Base-by-base conservation (phyloP, 2,329 filamentous ascomycete species). In the Aureobasidium musti region DNA sequence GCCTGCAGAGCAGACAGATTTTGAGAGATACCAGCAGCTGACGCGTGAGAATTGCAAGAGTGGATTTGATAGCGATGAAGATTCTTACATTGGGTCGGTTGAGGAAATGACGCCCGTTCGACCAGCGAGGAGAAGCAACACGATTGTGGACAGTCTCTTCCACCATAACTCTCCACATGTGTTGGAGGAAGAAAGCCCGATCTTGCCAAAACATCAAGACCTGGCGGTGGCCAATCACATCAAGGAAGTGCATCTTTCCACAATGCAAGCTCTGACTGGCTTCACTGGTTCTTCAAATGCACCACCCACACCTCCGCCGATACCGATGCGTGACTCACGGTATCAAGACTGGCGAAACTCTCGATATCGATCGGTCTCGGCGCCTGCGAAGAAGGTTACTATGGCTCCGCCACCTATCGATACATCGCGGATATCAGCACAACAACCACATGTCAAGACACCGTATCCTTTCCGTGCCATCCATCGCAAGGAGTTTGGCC, bases 351-450 rank as follows among this genome's bases (percentile, higher is more conserved):
- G 63, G 47, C 66, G 68, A 2, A 66, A 56, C 53, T 53, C 52
- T 10, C 50, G 67, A 8, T 56, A 61, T 14, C 60, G 67, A 23
- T 67, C 67, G 23, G 52, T 66, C 21, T 69, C 56, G 63, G 69
- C 65, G 43, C 66, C 61, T 67, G 68, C 52, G 17, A 52, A 50
- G 23, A 74, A 75, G 52, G 74, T 77, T 5, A 72, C 73, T 14
- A 67, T 77, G 17, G 67, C 74, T 6, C 76, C 75, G 8, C 74
- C 74, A 26, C 74, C 74, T 0, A 77, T 77, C 33, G 72, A 77
- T 54, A 74, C 73, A 0, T 68, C 70, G 1, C 68, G 67, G 11
- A 21, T 39, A 10, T 26, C 50, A 26, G 23, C 5, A 6, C 41
- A 64, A 37, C 63, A 57, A 21, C 53, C 65, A 11, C 72, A 70